These are phyloP conservation scores for Podospora bellae-mahoneyi DNA, from an alignment of 495 filamentous ascomycete genomes.

Conservation along the genomic window DNA sequence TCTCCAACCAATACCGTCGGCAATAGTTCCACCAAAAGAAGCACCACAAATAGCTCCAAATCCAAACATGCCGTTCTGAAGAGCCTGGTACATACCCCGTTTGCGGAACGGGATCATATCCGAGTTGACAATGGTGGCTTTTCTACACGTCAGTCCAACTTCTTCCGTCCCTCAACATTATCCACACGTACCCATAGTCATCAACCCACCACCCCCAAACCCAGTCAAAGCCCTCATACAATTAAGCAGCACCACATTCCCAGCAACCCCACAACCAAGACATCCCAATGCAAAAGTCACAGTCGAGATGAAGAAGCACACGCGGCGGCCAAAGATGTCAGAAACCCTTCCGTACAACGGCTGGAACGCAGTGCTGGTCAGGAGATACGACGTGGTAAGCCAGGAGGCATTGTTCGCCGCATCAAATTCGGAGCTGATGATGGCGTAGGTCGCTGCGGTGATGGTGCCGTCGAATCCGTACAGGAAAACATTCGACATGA, in stretches of 20 bases:
- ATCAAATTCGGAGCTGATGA: conserved; percentile 57
- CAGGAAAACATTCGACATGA: conserved; percentile 65
- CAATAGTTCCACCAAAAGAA: conserved; percentile 47
- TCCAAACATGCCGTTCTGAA: conserved; percentile 60
- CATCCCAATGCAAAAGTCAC: conserved; percentile 47
- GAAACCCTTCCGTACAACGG: conserved; percentile 46
- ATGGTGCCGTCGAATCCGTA: conserved; percentile 65
- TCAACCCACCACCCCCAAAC: conserved; percentile 58
- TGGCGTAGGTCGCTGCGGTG: conserved; percentile 61
- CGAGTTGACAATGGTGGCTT: conserved; percentile 63
- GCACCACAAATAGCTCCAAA: conserved; percentile 53
- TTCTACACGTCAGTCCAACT: conserved; percentile 9
- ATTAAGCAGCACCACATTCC: conserved; percentile 41
- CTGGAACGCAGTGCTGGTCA: conserved; percentile 67
- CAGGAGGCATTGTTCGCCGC: conserved; percentile 55
- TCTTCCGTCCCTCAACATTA: no score
- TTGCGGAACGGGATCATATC: conserved; percentile 63
- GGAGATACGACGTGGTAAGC: conserved; percentile 73
- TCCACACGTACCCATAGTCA: conserved; percentile 53
- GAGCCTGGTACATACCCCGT: conserved; percentile 62
- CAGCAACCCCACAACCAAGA: conserved; percentile 45
- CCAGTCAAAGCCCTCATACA: conserved; percentile 50
- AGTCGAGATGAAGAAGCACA: conserved; percentile 48
- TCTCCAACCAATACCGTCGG: conserved; percentile 50
- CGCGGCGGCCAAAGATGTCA: conserved; percentile 52